Evolutionary conservation across 2,329 filamentous ascomycete species (phyloP), one percentile per base, ranked within the genome.

Genomic region (Lecanicillium sp.): DNA sequence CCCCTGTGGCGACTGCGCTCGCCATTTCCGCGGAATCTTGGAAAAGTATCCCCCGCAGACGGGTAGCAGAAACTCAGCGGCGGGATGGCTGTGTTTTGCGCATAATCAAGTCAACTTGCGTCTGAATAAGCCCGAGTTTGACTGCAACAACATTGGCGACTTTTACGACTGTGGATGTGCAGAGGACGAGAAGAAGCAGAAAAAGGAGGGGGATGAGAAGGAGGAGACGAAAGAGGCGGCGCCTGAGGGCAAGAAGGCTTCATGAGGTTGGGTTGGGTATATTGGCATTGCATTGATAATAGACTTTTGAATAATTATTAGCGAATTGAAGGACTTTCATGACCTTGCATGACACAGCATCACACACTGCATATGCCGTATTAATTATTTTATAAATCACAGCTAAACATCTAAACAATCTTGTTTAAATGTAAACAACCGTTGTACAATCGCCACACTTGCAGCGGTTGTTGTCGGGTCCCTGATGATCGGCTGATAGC

Each of bases 121-220:
- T 40, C 60, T 83, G 22, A 61, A 73, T 50, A 83, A 83, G 59
- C 62, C 67, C 4, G 43, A 68, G 11, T 84, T 83, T 48, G 76
- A 83, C 57, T 84, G 80, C 50, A 73, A 66, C 42, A 74, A 78
- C 20, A 79, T 84, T 51, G 78, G 78, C 13, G 79, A 83, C 50
- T 80, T 80, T 53, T 84, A 83, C 58, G 79, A 84, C 53, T 84
- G 80, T 51, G 80, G 80, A 1, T 84, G 80, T 51, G 79, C 76
- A 12, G 79, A 82, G n/a, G 76, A 79, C 43, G 68, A 69, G 14
- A 66, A 68, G 50, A 64, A 69, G 45, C 64, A 60, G 51, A 51
- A 53, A 42, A 46, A 50, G 34, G 53, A 49, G 3, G 46, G 44
- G 36, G 51, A 49, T 25, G 53, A 47, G 16, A 52, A 54, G 32